These are phyloP conservation scores for Alternaria angustiovoidea DNA, from an alignment of 2,329 filamentous ascomycete species.

Conservation along the genomic window DNA sequence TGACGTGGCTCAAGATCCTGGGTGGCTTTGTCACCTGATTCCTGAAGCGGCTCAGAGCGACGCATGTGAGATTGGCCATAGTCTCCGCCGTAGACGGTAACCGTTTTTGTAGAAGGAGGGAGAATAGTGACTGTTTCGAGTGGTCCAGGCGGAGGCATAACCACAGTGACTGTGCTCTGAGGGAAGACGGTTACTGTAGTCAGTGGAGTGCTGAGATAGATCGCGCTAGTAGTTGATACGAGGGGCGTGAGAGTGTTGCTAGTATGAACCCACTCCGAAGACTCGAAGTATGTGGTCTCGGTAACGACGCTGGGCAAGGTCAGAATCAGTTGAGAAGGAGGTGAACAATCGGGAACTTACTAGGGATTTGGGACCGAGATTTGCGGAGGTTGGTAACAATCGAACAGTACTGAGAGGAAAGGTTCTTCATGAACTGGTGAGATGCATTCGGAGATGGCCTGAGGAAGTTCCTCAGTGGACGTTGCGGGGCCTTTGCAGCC, in stretches of 20 bases:
- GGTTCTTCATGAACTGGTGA: neutral
- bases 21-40: neutral
- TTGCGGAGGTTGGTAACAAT: slow-evolving; percentile 6
- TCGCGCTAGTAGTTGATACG: neutral
- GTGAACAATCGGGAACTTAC: neutral
- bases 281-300: neutral
- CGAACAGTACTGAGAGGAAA: slow-evolving; percentile 25
- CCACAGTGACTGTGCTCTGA: neutral
- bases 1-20: slow-evolving; percentile 12
- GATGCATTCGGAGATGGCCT: slow-evolving; percentile 17
- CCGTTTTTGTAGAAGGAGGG: neutral
- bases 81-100: neutral
- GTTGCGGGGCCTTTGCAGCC: slow-evolving; percentile 14
- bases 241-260: neutral
- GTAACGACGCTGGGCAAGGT: neutral
- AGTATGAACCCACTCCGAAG: neutral
- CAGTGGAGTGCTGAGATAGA: neutral
- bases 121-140: neutral
- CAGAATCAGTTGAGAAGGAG: neutral
- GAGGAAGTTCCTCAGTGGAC: slow-evolving; percentile 9
- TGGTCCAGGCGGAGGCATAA: neutral
- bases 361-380: neutral
- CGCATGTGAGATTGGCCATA: neutral
- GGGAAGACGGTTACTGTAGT: neutral
- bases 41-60: neutral